Conservation (phyloP, 2,329 filamentous ascomycete species). For the Aspergillus pseudoterreus region DNA sequence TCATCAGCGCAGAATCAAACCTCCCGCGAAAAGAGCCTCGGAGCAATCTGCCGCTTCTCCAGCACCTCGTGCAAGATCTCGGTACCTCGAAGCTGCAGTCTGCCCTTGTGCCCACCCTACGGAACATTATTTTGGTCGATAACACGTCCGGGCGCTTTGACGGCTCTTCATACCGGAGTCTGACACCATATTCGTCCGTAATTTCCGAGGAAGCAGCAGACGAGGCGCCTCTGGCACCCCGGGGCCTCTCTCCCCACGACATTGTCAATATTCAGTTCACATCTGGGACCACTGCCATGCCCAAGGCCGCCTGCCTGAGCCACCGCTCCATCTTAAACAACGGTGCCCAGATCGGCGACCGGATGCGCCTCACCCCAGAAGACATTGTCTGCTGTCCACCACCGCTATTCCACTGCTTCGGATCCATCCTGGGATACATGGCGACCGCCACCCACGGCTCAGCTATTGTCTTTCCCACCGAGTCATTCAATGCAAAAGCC, state of each 20-base stretch:
- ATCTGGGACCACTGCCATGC: conserved; percentile 84
- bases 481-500: conserved; percentile 78
- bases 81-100: conserved; percentile 46
- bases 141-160: conserved; percentile 62
- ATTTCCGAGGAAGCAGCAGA: conserved; percentile 41
- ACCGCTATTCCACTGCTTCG: conserved; percentile 70
- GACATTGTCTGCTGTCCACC: conserved; percentile 69
- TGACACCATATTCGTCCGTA: conserved; percentile 48
- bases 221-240: conserved; percentile 41
- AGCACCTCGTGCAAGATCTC: conserved; percentile 51
- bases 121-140: conserved; percentile 70
- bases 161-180: conserved; percentile 37
- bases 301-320: conserved; percentile 86
- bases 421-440: conserved; percentile 90
- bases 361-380: conserved; percentile 72
- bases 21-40: conserved; percentile 63
- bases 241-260: conserved; percentile 58
- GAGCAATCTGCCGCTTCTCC: conserved; percentile 57
- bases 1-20: conserved; percentile 86
- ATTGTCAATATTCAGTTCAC: conserved; percentile 96
- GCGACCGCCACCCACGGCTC: conserved; percentile 81
- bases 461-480: conserved; percentile 77
- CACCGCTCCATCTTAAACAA: conserved; percentile 92
- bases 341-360: conserved; percentile 73
- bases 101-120: conserved; percentile 63